Conservation (phyloP, 1,139 yeast species). For the Yamadazyma trypodendri region DNA sequence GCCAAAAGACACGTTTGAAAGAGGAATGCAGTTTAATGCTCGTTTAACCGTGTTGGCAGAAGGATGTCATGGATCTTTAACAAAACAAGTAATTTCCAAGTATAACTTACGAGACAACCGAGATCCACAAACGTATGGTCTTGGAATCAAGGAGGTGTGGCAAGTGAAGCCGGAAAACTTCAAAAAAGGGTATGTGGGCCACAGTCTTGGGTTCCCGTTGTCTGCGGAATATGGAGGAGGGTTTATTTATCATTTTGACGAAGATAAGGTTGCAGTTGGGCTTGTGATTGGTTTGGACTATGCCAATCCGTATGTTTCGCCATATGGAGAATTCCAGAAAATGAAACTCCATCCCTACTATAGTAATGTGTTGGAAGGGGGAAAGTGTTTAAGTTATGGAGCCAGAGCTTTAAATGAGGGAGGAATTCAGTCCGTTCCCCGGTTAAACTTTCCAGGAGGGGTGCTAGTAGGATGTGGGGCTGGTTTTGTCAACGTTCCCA, state of each 20-base stretch:
- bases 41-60: slow-evolving; percentile 86
- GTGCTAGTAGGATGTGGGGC: slow-evolving; percentile 92
- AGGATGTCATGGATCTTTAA: slow-evolving; percentile 94
- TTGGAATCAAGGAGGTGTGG: slow-evolving; percentile 97
- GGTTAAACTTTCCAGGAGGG: slow-evolving; percentile 92
- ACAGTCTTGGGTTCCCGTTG: slow-evolving; percentile 88
- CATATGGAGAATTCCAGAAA: slow-evolving; percentile 92
- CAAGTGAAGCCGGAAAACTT: slow-evolving; percentile 86
- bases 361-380: slow-evolving; percentile 73
- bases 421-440: slow-evolving; percentile 88
- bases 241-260: slow-evolving; percentile 95
- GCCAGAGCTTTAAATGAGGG: slow-evolving; percentile 97
- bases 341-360: slow-evolving; percentile 92
- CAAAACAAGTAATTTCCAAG: slow-evolving; percentile 71
- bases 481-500: slow-evolving; percentile 95
- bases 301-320: slow-evolving; percentile 89
- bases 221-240: slow-evolving; percentile 87
- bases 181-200: slow-evolving; percentile 79
- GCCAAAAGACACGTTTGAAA: slow-evolving; percentile 79
- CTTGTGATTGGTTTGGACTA: slow-evolving; percentile 91
- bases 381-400: slow-evolving; percentile 89
- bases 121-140: slow-evolving; percentile 87
- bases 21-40: slow-evolving; percentile 96
- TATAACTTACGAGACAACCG: slow-evolving; percentile 64
- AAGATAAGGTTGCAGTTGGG: slow-evolving; percentile 86